A percentile compares a stretch with the other conserved stretches of the same genome.
These are phyloP conservation scores for Escallonia herrerae DNA, from an alignment of 129 eudicot species.

Conservation along the genomic window DNA sequence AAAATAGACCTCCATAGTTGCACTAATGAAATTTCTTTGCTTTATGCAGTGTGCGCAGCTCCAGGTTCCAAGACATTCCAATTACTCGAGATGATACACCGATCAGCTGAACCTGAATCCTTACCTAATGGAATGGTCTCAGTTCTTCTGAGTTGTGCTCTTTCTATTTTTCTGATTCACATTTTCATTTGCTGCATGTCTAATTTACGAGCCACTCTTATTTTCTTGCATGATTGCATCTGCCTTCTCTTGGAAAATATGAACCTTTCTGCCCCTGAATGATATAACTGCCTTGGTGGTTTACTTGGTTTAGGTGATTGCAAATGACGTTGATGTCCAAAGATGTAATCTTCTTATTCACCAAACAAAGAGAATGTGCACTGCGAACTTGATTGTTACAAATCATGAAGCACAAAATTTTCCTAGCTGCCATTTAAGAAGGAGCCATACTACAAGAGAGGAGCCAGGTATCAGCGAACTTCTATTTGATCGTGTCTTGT, in stretches of 20 bases:
- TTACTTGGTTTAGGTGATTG: constrained; percentile 60
- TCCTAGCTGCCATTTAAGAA: constrained; percentile 77
- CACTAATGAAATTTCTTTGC: not conserved
- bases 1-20: too few relatives aligned
- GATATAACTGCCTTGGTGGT: constrained; percentile 4
- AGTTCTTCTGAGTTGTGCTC: constrained; percentile 11
- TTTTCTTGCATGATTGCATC: not conserved
- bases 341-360: constrained; percentile 98
- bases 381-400: constrained; percentile 92
- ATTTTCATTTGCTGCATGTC: not conserved
- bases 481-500: constrained; percentile 90
- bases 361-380: constrained; percentile 97
- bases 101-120: constrained; percentile 41
- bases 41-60: constrained; percentile 92
- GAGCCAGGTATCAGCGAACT: constrained; percentile 53
- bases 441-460: constrained; percentile 20
- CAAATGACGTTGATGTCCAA: constrained; percentile 96
- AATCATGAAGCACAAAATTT: constrained; percentile 98
- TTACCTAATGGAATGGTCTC: constrained; percentile 90
- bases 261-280: not conserved
- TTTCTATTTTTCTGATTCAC: not conserved
- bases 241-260: not conserved
- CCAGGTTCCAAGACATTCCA: constrained; percentile 99
- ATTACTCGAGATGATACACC: constrained; percentile 88
- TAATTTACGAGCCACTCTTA: constrained; percentile 6